Evolutionary conservation across 352 stramenopile species (phyloP).

Genomic region (Aphanomyces cochlioides): DNA sequence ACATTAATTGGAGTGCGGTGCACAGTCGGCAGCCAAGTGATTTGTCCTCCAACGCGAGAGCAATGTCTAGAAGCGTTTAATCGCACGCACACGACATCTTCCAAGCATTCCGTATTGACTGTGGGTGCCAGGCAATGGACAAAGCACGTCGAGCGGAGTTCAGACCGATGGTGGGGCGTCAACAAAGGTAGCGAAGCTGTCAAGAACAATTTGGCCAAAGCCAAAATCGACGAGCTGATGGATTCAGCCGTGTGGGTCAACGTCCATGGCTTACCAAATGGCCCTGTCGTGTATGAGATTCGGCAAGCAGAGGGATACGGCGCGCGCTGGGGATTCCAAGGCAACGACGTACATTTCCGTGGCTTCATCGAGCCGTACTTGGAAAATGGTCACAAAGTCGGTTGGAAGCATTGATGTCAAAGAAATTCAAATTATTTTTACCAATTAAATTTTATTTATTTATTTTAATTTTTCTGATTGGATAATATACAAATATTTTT

Average conservation of each 20-base stretch:
- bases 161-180: constrained; percentile 57
- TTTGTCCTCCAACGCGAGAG: constrained; percentile 48
- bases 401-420: constrained; percentile 55
- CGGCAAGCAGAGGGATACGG: constrained; percentile 66
- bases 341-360: constrained; percentile 51
- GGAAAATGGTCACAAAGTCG: constrained; percentile 63
- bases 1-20: constrained; percentile 64
- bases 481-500: background rate
- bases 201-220: constrained; percentile 59
- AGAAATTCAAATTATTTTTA: background rate
- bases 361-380: constrained; percentile 84
- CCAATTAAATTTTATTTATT: constrained; percentile 11
- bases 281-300: constrained; percentile 65
- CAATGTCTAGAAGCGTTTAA: constrained; percentile 60
- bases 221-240: constrained; percentile 52
- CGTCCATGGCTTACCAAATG: constrained; percentile 68
- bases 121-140: constrained; percentile 69
- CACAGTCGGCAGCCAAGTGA: constrained; percentile 49
- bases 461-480: background rate
- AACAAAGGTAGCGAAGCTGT: constrained; percentile 58
- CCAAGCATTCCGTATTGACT: constrained; percentile 41
- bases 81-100: constrained; percentile 39
- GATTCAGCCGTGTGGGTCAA: constrained; percentile 73
- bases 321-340: constrained; percentile 57
- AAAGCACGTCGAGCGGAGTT: constrained; percentile 73